Percentiles rank a stretch among this genome's conserved stretches.
phyloP scores from a whole-genome alignment of 257 asterid species.

The Nicotiana benthamiana region DNA sequence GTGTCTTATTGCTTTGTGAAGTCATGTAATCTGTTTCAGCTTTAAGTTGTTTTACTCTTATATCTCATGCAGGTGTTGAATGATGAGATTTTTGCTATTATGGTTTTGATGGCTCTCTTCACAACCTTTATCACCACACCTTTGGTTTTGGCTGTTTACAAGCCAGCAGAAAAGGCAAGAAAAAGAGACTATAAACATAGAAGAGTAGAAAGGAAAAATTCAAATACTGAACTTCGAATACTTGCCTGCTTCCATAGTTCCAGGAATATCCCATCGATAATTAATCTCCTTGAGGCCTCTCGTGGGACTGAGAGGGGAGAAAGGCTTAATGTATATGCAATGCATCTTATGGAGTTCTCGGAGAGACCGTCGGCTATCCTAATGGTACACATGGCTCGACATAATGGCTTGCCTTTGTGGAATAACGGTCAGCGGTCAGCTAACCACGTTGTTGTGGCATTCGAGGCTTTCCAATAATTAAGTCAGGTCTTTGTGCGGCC shows the following conservation, averaged over 20 bases:
- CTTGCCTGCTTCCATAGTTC: slow-evolving; percentile 44
- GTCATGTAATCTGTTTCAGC: not conserved
- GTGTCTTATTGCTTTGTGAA: not conserved
- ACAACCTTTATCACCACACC: slow-evolving; percentile 61
- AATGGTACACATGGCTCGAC: slow-evolving; percentile 55
- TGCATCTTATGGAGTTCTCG: slow-evolving; percentile 57
- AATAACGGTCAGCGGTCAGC: slow-evolving; percentile 22
- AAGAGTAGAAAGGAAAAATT: slow-evolving; percentile 26
- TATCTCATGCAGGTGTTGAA: slow-evolving; percentile 36
- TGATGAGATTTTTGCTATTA: slow-evolving; percentile 57
- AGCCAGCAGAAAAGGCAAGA: slow-evolving; percentile 33
- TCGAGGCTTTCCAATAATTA: slow-evolving; percentile 43
- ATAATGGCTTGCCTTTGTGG: slow-evolving; percentile 40
- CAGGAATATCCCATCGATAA: slow-evolving; percentile 37
- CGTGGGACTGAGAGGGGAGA: slow-evolving; percentile 47
- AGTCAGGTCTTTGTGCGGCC: slow-evolving; percentile 40
- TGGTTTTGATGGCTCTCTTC: slow-evolving; percentile 57
- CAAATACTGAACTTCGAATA: slow-evolving; percentile 32
- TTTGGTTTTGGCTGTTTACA: slow-evolving; percentile 35
- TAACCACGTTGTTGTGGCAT: slow-evolving; percentile 42
- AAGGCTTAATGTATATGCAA: slow-evolving; percentile 39
- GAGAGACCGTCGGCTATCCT: slow-evolving; percentile 53
- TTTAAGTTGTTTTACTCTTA: not conserved
- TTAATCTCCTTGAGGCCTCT: slow-evolving; percentile 50
- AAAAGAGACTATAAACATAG: slow-evolving; percentile 28